Evolutionary conservation across 345 rosid genomes (phyloP), one percentile per base, ranked within the genome.

Genomic region (Reutealis trisperma): DNA sequence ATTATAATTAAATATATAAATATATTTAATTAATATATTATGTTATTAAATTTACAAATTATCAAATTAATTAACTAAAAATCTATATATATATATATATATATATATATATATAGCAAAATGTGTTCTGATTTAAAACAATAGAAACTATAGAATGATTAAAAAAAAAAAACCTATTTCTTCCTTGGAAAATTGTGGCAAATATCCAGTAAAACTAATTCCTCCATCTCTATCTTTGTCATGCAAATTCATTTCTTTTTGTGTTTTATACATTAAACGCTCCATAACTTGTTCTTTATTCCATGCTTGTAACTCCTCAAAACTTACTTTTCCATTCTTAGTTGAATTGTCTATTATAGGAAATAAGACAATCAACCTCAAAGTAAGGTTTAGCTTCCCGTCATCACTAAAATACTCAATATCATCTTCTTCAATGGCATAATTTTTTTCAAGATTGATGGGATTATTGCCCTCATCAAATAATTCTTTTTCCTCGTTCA

Each of bases 281-380:
- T 89, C 88, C 13, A 74, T 62, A 1, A 90, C 88, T 71, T 84
- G 93, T 24, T 81, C 78, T 64, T 62, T 25, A 73, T 88, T 88
- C 96, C 94, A 91, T 11, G 74, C 83, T 67, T 84, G 88, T 24
- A 93, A 85, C 89, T 93, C 98, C 51, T 81, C 75, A 72, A 80
- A 80, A 79, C 88, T 84, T 61, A 90, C 75, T 8, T 22, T 52
- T 71, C 87, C 92, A 73, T 90, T 92, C 71, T 80, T 73, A 1
- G 98, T 92, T 25, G 88, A 30, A 2, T 68, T 75, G 79, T 90
- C 94, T 5, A 91, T 49, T 72, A 89, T 70, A 10, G 94, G 94
- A 80, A 93, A 93, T 85, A 93, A 70, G 71, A 83, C 59, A 55
- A 83, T 70, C 78, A 93, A 76, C 86, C 94, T 87, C 80, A 73